These are phyloP conservation scores for Thuidium tamariscinum DNA, from an alignment of 225 moss, liverwort and hornwort genomes.

Conservation along the genomic window DNA sequence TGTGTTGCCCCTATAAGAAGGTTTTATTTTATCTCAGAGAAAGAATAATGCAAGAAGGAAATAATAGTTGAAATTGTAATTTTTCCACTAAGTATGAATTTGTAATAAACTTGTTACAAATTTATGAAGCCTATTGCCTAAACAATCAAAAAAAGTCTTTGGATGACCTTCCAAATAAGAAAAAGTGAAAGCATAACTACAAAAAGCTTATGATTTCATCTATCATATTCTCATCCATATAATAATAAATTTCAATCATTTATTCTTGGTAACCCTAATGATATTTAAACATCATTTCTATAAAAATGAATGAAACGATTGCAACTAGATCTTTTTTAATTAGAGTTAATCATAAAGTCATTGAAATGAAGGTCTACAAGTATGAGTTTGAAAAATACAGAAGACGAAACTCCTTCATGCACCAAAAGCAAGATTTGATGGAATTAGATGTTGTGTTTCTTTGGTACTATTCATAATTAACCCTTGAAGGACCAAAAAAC, in stretches of 20 bases:
- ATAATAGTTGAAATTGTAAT: not conserved
- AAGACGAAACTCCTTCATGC: accelerated
- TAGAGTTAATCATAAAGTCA: accelerated
- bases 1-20: not conserved
- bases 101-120: not conserved
- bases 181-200: not conserved
- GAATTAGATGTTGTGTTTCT: not conserved
- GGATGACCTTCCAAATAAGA: not conserved
- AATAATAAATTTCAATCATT: not conserved
- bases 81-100: not conserved
- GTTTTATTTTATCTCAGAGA: not conserved
- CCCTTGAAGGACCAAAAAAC: no score
- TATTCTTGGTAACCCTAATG: not conserved
- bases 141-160: not conserved
- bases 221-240: accelerated
- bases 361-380: not conserved
- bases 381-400: accelerated
- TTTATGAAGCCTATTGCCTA: not conserved
- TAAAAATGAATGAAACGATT: not conserved
- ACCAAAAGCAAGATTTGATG: accelerated
- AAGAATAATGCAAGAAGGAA: not conserved
- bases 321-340: not conserved
- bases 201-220: not conserved
- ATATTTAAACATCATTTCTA: not conserved
- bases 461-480: not conserved